These are phyloP conservation scores for Trichoderma asperellum DNA, from an alignment of 2,329 filamentous ascomycete genomes.

Conservation along the genomic window DNA sequence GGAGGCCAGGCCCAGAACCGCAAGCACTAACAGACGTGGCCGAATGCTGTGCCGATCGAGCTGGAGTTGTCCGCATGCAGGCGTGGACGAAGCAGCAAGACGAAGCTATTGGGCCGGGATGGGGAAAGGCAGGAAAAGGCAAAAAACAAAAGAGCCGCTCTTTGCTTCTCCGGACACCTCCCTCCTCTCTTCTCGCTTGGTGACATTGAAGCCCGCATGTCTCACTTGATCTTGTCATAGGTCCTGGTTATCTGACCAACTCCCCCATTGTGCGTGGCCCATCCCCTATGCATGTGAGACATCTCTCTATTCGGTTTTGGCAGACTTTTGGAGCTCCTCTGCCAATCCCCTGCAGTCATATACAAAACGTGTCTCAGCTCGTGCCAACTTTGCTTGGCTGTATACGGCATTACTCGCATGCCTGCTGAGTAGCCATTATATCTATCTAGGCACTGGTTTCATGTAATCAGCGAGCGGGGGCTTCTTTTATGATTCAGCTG, in stretches of 20 bases:
- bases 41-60: conserved; percentile 21
- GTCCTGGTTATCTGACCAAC: conserved; percentile 14
- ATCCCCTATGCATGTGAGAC: conserved; percentile 23
- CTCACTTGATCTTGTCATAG: not conserved
- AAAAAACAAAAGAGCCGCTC: conserved; percentile 6
- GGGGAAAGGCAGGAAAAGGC: not conserved
- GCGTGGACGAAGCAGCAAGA: conserved; percentile 3
- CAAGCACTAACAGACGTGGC: conserved; percentile 20
- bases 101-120: conserved; percentile 13
- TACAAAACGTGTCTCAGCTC: conserved; percentile 25
- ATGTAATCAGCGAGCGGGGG: conserved; percentile 3
- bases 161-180: conserved; percentile 2
- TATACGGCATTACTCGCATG: not conserved
- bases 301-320: not conserved
- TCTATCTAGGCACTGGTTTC: not conserved
- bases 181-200: conserved; percentile 2
- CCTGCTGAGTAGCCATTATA: not conserved
- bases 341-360: conserved; percentile 13
- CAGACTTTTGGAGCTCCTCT: conserved; percentile 3
- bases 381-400: conserved; percentile 15
- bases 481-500: conserved; percentile 21
- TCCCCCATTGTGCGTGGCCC: conserved; percentile 16
- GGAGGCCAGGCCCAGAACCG: conserved; percentile 4
- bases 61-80: conserved; percentile 21
- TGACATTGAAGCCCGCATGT: conserved; percentile 12